Percentiles rank a stretch among this genome's conserved stretches.
These are phyloP conservation scores for Heimioporus retisporus DNA, from an alignment of 1,284 basidiomycete genomes.

Conservation along the genomic window DNA sequence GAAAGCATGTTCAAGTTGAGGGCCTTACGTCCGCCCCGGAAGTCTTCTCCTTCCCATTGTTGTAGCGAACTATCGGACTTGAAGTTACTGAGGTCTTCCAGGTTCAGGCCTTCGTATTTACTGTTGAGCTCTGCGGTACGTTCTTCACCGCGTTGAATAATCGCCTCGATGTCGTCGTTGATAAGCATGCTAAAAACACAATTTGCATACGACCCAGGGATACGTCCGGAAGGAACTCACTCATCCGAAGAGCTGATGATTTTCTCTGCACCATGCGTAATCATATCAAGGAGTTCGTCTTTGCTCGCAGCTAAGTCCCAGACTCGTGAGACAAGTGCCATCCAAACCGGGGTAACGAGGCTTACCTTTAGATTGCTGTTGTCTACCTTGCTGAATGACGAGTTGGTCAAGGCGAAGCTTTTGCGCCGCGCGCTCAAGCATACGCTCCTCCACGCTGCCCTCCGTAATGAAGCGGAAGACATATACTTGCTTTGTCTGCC, in stretches of 20 bases:
- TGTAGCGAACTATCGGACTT: conserved; percentile 92
- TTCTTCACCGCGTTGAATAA: conserved; percentile 94
- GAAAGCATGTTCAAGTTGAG: conserved; percentile 89
- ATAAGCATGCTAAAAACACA: conserved; percentile 70
- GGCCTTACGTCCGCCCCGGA: conserved; percentile 77
- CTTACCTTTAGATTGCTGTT: conserved; percentile 74
- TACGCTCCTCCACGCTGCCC: conserved; percentile 97
- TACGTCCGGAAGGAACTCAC: conserved; percentile 49
- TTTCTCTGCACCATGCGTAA: conserved; percentile 97
- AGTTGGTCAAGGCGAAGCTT: conserved; percentile 97
- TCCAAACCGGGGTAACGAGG: not conserved
- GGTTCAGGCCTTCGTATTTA: conserved; percentile 94
- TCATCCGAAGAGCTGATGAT: conserved; percentile 87
- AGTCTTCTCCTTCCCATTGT: conserved; percentile 98
- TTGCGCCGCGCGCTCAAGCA: conserved; percentile 97
- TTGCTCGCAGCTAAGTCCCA: conserved; percentile 82
- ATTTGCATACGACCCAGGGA: not conserved
- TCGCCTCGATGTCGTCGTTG: conserved; percentile 95
- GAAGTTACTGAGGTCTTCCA: conserved; percentile 97
- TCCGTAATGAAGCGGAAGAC: conserved; percentile 99
- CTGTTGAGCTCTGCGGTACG: conserved; percentile 90
- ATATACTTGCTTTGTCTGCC: conserved; percentile 99
- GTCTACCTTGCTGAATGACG: conserved; percentile 97
- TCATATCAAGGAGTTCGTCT: conserved; percentile 98
- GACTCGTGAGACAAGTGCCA: not conserved